Percentiles rank a stretch among this genome's conserved stretches.
Evolutionary conservation across 768 basidiomycete genomes (phyloP).

Genomic region (Lactifluus volemus): DNA sequence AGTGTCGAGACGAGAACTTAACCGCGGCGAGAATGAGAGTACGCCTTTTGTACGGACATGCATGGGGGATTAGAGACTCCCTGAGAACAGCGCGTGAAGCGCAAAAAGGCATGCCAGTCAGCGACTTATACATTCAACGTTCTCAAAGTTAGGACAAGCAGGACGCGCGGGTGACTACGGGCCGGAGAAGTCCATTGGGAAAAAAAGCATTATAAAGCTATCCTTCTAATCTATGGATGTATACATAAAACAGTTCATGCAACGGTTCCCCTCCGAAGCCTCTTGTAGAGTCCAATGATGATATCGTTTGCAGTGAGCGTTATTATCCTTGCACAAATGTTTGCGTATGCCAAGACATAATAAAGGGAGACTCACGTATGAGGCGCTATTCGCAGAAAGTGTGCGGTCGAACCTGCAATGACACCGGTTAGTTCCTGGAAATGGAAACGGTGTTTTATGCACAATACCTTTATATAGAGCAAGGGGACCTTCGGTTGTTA

Average conservation of each 20-base stretch:
- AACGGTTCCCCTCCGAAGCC: conserved; percentile 16
- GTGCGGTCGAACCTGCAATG: conserved; percentile 77
- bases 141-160: neutral
- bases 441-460: too few relatives aligned
- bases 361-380: conserved; percentile 55
- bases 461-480: conserved; percentile 91
- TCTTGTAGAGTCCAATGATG: conserved; percentile 61
- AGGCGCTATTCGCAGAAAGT: conserved; percentile 87
- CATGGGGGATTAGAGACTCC: neutral
- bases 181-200: neutral
- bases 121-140: neutral
- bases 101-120: neutral
- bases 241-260: conserved; percentile 1
- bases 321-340: conserved; percentile 50
- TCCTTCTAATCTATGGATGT: neutral
- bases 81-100: neutral
- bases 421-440: neutral
- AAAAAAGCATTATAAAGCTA: too few relatives aligned
- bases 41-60: neutral
- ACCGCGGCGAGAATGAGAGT: neutral
- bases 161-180: neutral
- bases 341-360: neutral
- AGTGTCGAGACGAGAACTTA: conserved; percentile 1
- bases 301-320: conserved; percentile 86
- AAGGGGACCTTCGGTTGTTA: conserved; percentile 76